These are phyloP conservation scores for Myriosclerotinia curreyana DNA, from an alignment of 2,329 filamentous ascomycete genomes.

Conservation along the genomic window DNA sequence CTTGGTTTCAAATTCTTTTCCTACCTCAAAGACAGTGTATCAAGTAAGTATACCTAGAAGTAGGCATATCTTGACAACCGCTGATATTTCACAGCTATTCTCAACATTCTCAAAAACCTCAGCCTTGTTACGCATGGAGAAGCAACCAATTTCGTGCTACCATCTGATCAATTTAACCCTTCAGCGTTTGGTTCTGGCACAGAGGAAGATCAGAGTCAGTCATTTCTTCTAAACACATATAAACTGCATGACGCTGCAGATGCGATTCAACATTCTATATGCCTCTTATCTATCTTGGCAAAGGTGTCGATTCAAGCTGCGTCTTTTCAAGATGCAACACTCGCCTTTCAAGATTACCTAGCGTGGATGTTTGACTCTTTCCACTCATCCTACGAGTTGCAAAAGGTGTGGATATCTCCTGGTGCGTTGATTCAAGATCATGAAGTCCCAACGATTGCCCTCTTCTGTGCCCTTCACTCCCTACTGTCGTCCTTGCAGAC, in stretches of 20 bases:
- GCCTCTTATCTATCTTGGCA: conserved; percentile 36
- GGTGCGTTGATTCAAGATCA: conserved; percentile 15
- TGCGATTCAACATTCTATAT: conserved; percentile 33
- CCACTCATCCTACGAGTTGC: conserved; percentile 29
- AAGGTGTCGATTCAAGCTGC: conserved; percentile 34
- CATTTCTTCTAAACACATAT: conserved; percentile 32
- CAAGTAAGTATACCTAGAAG: conserved; percentile 30
- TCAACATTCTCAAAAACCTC: conserved; percentile 32
- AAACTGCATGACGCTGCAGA: conserved; percentile 27
- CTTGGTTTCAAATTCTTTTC: conserved; percentile 45
- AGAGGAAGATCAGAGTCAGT: conserved; percentile 6
- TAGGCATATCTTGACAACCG: conserved; percentile 4
- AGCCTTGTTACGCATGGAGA: conserved; percentile 24
- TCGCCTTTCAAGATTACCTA: conserved; percentile 38
- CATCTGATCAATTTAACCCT: conserved; percentile 27
- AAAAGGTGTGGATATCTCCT: conserved; percentile 26
- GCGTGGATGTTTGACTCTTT: conserved; percentile 39
- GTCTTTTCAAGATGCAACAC: conserved; percentile 33
- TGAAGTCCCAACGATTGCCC: conserved; percentile 25
- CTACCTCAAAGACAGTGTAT: conserved; percentile 48
- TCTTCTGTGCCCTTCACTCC: conserved; percentile 30
- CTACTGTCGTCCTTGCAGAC: conserved; percentile 30
- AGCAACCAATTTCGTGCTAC: conserved; percentile 28
- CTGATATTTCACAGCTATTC: conserved; percentile 29
- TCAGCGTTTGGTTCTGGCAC: conserved; percentile 21